Evolutionary conservation across 2,329 filamentous ascomycete species (phyloP), one percentile per base, ranked within the genome.

Genomic region (Ascochyta viciae-villosae): DNA sequence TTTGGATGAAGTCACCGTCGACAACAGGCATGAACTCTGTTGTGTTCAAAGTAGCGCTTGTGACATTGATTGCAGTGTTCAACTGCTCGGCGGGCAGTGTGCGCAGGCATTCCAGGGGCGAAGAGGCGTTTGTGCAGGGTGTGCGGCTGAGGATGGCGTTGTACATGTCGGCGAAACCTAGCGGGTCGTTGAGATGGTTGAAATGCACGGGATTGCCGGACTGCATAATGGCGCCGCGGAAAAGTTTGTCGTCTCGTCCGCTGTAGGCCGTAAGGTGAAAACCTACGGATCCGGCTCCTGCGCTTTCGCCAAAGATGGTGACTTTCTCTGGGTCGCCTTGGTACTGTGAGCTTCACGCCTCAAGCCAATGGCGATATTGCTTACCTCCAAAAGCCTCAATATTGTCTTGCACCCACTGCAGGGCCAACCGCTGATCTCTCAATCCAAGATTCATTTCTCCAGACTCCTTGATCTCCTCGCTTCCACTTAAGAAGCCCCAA

Each of bases 401-500:
- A 41, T 77, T 77, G 51, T 77, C 74, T 39, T 74, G 71, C 3
- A 81, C 66, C 78, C 78, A 82, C 19, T 78, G 76, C 39, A 82
- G 50, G 1, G 77, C 80, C 19, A 79, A 57, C n/a, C 79, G 71
- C 60, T 82, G 80, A 60, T 82, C 80, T 27, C 74, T 68, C 2
- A 81, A 67, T 15, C 79, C 80, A n/a, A 80, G 62, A 37, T 80
- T 76, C 58, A 81, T 73, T 52, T 80, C 75, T 13, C 85, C 87
- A 12, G 54, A 61, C n/a, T 70, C 57, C 7, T 60, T 48, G 24
- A 73, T 57, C 46, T 74, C 71, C 40, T 73, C 58, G 19, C 66
- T 69, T 37, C 70, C 69, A 24, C 83, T 81, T 23, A 90, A 72
- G 68, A 94, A 92, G 0, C 90, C 90, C 65, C 91, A 81, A 16